Base-by-base conservation (phyloP, 108 stramenopile genomes). In the Asterionellopsis glacialis region DNA sequence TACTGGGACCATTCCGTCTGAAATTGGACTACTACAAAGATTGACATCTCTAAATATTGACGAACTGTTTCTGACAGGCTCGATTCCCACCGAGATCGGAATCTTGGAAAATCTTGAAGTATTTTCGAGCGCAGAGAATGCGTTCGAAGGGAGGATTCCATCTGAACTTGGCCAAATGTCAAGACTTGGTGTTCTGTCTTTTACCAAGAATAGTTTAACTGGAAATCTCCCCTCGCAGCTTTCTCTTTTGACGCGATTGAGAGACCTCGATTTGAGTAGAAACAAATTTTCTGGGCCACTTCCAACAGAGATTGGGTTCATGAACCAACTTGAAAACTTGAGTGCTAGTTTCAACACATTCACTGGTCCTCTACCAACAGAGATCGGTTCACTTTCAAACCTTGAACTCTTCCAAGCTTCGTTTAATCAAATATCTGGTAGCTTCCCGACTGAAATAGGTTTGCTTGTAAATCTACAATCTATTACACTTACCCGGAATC, bases 51-150 rank as follows among this genome's bases (percentile, higher is more conserved):
- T 57, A 2, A 9, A 18, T 12, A 13, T 41, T 41, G 40, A 18
- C 4, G 40, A 39, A 3, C 13, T 16, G 1, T 19, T 5, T 15
- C n/a, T 57, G n/a, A 19, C 33, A 19, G 56, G 56, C 16, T 38
- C 56, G 28, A 38, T 57, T 57, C 56, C 56, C 15, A 41, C 56
- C 40, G 56, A 57, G 40, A 14, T 57, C 9, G 56, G 56, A 38
- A 40, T 41, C 4, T 6, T 57, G 18, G 5, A 14, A 12, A 41
- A 7, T 12, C 28, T 57, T 15, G n/a, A 19, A 38, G 1, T 3
- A 2, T 57, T 57, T 21, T n/a, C 40, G 39, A 5, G 9, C 3
- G 12, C 4, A n/a, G 6, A 57, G 7, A 57, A 41, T 41, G n/a
- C 38, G 3, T 7, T 57, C 3, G 6, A 3, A 3, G 15, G 14